Conservation (phyloP, 1,284 basidiomycete genomes). For the Heterobasidion occidentale region DNA sequence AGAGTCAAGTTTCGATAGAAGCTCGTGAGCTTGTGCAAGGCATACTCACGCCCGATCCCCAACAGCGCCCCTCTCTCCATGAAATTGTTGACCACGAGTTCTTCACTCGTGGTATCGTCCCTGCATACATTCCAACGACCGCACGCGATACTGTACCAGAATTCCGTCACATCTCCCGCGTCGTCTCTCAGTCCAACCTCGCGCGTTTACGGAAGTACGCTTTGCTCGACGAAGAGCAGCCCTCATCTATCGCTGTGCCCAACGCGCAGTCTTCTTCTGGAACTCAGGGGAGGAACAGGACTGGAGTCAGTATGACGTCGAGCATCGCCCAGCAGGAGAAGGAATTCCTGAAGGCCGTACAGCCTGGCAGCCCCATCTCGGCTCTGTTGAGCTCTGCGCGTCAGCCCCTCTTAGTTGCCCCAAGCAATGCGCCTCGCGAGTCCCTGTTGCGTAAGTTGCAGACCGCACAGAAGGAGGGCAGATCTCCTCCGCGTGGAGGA, state of each 20-base stretch:
- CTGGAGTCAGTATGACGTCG: slow-evolving; percentile 28
- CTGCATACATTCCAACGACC: slow-evolving; percentile 70
- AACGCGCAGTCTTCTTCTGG: slow-evolving; percentile 11
- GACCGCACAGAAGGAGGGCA: slow-evolving; percentile 32
- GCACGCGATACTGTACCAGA: slow-evolving; percentile 73
- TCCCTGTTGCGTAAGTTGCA: slow-evolving; percentile 49
- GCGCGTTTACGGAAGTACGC: slow-evolving; percentile 52
- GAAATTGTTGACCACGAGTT: slow-evolving; percentile 84
- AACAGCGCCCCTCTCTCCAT: slow-evolving; percentile 74
- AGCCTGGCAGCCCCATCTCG: slow-evolving; percentile 92
- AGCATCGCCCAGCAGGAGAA: slow-evolving; percentile 85
- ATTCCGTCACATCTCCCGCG: slow-evolving; percentile 59
- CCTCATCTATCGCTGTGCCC: slow-evolving; percentile 31
- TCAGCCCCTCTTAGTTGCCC: slow-evolving; percentile 79
- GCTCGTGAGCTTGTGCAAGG: slow-evolving; percentile 76
- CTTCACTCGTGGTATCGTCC: slow-evolving; percentile 80
- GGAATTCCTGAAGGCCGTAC: slow-evolving; percentile 92
- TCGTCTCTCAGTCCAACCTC: slow-evolving; percentile 66
- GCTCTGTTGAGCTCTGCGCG: slow-evolving; percentile 84
- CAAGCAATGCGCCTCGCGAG: slow-evolving; percentile 30
- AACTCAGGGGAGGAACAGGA: not conserved
- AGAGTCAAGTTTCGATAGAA: slow-evolving; percentile 65
- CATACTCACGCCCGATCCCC: slow-evolving; percentile 82
- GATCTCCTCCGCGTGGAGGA: slow-evolving; percentile 29
- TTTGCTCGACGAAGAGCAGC: slow-evolving; percentile 55